Conservation (phyloP, 495 filamentous ascomycete genomes). For the Penicillium crystallinum region DNA sequence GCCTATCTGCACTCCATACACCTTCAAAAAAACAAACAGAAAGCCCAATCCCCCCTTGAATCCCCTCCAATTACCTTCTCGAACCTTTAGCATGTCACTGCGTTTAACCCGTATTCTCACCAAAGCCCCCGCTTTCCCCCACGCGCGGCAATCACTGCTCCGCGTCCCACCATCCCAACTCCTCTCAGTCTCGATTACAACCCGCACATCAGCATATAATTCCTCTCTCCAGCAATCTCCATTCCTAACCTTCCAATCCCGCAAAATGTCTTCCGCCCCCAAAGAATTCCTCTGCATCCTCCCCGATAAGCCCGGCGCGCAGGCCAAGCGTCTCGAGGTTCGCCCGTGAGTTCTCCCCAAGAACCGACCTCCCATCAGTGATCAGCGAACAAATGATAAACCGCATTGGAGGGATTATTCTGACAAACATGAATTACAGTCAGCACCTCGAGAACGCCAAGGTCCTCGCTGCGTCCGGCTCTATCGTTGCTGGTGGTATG, state of each 20-base stretch:
- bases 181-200: not conserved
- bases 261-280: slow-evolving; percentile 32
- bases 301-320: slow-evolving; percentile 66
- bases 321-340: slow-evolving; percentile 64
- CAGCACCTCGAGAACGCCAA: slow-evolving; percentile 32
- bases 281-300: slow-evolving; percentile 82
- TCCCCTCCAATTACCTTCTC: not conserved
- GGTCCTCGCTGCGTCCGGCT: slow-evolving; percentile 28
- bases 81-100: not conserved
- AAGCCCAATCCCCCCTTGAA: not conserved
- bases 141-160: slow-evolving; percentile 15
- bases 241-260: not conserved
- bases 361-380: too few species aligned
- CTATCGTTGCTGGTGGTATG: slow-evolving; percentile 37
- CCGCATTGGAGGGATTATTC: too few species aligned
- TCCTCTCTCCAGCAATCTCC: not conserved
- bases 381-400: too few species aligned
- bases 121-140: slow-evolving; percentile 20
- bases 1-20: not conserved
- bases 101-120: slow-evolving; percentile 1
- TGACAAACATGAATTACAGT: slow-evolving; percentile 10
- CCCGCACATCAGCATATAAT: not conserved
- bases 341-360: slow-evolving; percentile 55
- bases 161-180: not conserved
- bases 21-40: slow-evolving; percentile 1